Base-by-base conservation (phyloP, 2,329 filamentous ascomycete genomes). In the Colletotrichum sp. region DNA sequence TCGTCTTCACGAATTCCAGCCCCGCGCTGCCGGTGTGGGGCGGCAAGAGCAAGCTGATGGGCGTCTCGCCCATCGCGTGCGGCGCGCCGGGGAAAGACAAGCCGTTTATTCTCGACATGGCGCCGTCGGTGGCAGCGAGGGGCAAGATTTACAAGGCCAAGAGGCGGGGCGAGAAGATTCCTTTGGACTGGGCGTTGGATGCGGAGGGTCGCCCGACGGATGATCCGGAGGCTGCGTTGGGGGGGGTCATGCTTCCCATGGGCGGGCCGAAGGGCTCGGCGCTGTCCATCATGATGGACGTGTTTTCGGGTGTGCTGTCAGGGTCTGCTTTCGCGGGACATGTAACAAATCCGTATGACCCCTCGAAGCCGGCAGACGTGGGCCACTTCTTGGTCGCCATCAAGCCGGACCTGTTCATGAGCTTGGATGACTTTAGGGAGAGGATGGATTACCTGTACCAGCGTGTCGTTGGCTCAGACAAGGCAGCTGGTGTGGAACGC, bases 211-310 rank as follows among this genome's bases (percentile, higher is more conserved):
- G 87, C 14, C 88, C 85, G n/a, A 95, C 94, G 0, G 91, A 94
- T 72, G 94, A 97, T 79, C 94, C 95, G 0, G 90, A 88, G 2
- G 89, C 88, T 24, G 95, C 95, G 0, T 85, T 97, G 12, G 90
- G 92, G 39, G 95, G 95, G 2, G 94, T 96, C 5, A 96, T 97
- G 95, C 85, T 96, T 24, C 95, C 95, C 0, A 96, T 97, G 93
- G 95, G 95, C 4, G 95, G 95, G 0, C 94, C 95, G 0, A 97
- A 97, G 83, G 95, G 95, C 0, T 95, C 93, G 3, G 95, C 90
- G 0, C 83, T 97, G 55, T 87, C 94, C 1, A 91, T 97, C 71
- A 96, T 96, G 94, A 97, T 97, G 95, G 95, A 97, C 81, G 93
- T 98, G 3, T 96, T 97, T 81, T 96, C 94, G 0, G 95, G 95